Conservation (phyloP, 208 protist species). For the Balamuthia mandrillaris region DNA sequence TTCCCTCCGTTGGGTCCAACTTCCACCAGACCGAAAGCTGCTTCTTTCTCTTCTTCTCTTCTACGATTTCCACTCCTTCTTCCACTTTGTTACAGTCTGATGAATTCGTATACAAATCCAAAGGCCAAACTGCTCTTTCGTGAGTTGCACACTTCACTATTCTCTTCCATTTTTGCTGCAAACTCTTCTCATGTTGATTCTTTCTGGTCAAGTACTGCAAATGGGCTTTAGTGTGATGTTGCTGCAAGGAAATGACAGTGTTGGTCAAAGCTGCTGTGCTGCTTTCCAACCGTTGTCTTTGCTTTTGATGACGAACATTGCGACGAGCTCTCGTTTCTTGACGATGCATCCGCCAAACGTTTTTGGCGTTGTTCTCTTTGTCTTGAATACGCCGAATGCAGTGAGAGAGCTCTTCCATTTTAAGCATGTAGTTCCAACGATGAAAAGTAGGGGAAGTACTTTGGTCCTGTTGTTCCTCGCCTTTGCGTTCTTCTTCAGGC, state of each 20-base stretch:
- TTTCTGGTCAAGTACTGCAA: conserved; percentile 7
- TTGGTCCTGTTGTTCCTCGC: no score
- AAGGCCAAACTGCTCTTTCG: no score
- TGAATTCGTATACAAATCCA: no score
- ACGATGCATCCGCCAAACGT: background rate
- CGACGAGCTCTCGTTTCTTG: background rate
- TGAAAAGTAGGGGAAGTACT: no score
- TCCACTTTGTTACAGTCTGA: no score
- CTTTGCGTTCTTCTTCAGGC: no score
- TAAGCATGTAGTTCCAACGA: no score
- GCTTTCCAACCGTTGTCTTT: background rate
- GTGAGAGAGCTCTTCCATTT: conserved; percentile 11
- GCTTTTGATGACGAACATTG: background rate
- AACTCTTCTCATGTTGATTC: background rate
- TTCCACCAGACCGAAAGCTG: background rate
- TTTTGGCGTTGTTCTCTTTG: background rate
- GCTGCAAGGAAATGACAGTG: background rate
- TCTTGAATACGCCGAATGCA: background rate
- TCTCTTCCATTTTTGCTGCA: conserved; percentile 25
- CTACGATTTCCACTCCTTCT: no score
- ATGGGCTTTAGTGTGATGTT: background rate
- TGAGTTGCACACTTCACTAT: conserved; percentile 29
- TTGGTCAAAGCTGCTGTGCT: background rate
- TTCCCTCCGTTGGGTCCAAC: conserved; percentile 18
- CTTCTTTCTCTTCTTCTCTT: no score